phyloP scores from a whole-genome alignment of 768 basidiomycete species.

The Auriculariales sp. region DNA sequence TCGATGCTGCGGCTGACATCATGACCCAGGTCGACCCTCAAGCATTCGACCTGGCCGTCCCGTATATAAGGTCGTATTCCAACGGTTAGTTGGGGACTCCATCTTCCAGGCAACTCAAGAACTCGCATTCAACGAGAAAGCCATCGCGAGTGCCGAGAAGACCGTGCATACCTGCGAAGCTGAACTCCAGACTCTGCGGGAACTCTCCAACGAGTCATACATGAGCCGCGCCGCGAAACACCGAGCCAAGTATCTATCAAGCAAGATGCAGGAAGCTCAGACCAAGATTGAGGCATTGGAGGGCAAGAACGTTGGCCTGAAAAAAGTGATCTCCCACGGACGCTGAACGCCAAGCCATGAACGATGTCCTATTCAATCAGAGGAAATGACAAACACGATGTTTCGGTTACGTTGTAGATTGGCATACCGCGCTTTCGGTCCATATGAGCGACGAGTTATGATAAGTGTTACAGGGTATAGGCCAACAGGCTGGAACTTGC shows the following conservation, averaged over 20 bases:
- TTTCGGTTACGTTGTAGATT: too few relatives aligned
- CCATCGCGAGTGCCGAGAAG: constrained; percentile 32
- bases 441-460: too few relatives aligned
- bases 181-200: constrained; percentile 55
- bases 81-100: constrained; percentile 66
- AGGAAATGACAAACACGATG: not conserved
- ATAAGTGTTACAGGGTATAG: too few relatives aligned
- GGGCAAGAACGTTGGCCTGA: constrained; percentile 52
- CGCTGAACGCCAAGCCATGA: too few relatives aligned
- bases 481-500: too few relatives aligned
- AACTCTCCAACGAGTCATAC: constrained; percentile 36
- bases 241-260: constrained; percentile 52
- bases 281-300: constrained; percentile 57
- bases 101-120: constrained; percentile 74
- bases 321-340: constrained; percentile 23
- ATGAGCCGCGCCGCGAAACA: constrained; percentile 34
- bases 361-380: too few relatives aligned
- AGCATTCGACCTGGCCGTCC: constrained; percentile 83
- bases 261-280: constrained; percentile 60
- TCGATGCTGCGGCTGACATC: not conserved
- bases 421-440: too few relatives aligned
- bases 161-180: constrained; percentile 60
- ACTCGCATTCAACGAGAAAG: constrained; percentile 60
- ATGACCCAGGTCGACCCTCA: constrained; percentile 72
- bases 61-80: constrained; percentile 74